phyloP scores from a whole-genome alignment of 73 alveolate genomes.

The Durusdinium trenchii region DNA sequence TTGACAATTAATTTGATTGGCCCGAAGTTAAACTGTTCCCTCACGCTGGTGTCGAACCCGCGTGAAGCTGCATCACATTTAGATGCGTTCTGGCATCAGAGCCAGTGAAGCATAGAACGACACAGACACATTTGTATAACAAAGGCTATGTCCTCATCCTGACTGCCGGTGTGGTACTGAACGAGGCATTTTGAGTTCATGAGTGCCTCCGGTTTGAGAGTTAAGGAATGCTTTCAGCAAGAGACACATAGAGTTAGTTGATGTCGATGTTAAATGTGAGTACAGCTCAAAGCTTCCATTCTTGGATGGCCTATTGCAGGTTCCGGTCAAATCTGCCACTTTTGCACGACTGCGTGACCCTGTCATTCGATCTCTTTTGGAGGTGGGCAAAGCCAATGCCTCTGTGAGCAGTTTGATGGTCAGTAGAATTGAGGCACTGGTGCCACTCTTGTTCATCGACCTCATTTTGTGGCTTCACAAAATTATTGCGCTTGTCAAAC shows the following conservation, averaged over 20 bases:
- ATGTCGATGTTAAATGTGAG: too few species aligned
- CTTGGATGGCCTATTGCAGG: too few species aligned
- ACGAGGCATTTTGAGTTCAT: background rate
- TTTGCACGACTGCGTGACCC: conserved; percentile 2
- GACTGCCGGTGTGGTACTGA: background rate
- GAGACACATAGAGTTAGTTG: too few species aligned
- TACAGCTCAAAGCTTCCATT: too few species aligned
- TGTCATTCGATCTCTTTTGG: conserved; percentile 31
- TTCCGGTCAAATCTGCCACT: background rate
- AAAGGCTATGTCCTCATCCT: conserved; percentile 39
- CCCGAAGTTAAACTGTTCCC: too few species aligned
- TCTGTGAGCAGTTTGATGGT: background rate
- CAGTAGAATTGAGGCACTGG: conserved; percentile 27
- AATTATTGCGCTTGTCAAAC: too few species aligned
- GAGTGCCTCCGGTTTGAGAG: background rate
- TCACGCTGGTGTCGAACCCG: too few species aligned
- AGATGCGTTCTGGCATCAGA: background rate
- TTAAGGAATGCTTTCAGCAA: too few species aligned
- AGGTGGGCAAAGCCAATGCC: background rate
- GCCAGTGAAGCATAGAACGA: background rate
- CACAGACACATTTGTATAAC: background rate
- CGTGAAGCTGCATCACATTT: background rate
- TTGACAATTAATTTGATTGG: too few species aligned
- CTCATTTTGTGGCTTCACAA: conserved; percentile 39
- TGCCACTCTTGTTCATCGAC: conserved; percentile 85